These are phyloP conservation scores for Erucastrum elatum DNA, from an alignment of 345 rosid species.

Conservation along the genomic window DNA sequence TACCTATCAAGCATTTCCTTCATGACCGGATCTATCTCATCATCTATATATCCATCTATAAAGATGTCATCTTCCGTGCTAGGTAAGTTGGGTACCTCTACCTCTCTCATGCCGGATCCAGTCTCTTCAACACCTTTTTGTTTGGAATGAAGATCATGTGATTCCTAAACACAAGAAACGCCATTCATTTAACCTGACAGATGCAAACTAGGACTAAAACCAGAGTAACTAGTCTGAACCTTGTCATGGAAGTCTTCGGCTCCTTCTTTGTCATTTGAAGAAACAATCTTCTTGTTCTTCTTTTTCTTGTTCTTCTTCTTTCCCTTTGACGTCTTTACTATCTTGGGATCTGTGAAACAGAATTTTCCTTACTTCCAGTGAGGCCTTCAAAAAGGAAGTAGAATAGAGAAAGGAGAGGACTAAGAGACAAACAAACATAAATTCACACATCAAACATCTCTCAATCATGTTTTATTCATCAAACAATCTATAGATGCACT, in stretches of 20 bases:
- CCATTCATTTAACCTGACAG: conserved; percentile 23
- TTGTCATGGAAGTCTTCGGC: conserved; percentile 45
- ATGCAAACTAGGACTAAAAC: conserved; percentile 9
- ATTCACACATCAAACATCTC: conserved; percentile 30
- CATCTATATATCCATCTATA: conserved; percentile 65
- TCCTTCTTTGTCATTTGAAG: conserved; percentile 53
- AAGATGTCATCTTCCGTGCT: conserved; percentile 43
- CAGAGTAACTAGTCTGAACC: conserved; percentile 42
- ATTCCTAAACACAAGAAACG: conserved; percentile 47
- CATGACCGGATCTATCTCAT: conserved; percentile 84
- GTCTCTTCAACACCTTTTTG: conserved; percentile 40
- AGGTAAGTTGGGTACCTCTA: conserved; percentile 46
- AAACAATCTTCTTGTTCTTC: conserved; percentile 52
- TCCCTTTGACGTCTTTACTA: conserved; percentile 51
- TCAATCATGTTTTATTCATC: conserved; percentile 17
- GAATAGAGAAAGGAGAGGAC: conserved; percentile 39
- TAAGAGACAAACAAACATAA: conserved; percentile 41
- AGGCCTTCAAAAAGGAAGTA: conserved; percentile 46
- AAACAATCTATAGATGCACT: conserved; percentile 17
- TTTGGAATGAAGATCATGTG: conserved; percentile 37
- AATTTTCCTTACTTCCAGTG: conserved; percentile 38
- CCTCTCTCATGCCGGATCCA: conserved; percentile 43
- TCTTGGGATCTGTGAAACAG: conserved; percentile 68
- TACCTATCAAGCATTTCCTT: conserved; percentile 81
- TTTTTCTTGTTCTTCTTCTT: conserved; percentile 73